Evolutionary conservation across 192 early-diverging fungal genomes (phyloP).

Genomic region (Entomortierella parvispora): DNA sequence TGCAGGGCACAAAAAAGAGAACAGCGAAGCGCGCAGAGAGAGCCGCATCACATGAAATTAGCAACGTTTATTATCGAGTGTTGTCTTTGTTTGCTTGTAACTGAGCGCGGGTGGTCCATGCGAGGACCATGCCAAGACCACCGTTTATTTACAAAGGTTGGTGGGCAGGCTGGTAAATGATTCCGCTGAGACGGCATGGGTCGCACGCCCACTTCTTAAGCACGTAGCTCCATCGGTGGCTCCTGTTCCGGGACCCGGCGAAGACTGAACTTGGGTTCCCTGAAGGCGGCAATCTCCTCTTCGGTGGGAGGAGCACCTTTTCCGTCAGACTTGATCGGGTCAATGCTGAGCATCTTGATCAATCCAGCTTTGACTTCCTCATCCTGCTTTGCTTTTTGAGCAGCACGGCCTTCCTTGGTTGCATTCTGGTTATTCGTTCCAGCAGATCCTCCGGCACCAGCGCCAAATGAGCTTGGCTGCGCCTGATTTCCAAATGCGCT

Average conservation of each 20-base stretch:
- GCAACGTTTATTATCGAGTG: not conserved
- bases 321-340: conserved; percentile 10
- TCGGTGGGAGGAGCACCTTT: conserved; percentile 33
- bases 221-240: conserved; percentile 56
- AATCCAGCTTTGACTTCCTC: conserved; percentile 2
- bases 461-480: conserved; percentile 7
- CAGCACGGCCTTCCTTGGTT: not conserved
- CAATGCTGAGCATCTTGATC: conserved; percentile 31
- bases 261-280: conserved; percentile 45
- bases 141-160: too few relatives aligned
- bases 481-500: conserved; percentile 5
- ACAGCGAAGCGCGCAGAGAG: too few relatives aligned
- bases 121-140: too few relatives aligned
- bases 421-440: too few relatives aligned
- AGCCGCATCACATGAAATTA: not conserved
- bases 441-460: not conserved
- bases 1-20: not conserved
- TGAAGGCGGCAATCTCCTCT: conserved; percentile 46
- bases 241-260: conserved; percentile 55
- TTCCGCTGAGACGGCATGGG: too few relatives aligned
- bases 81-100: not conserved
- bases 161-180: conserved; percentile 2
- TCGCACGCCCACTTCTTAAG: too few relatives aligned
- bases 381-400: conserved; percentile 14
- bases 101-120: not conserved